Evolutionary conservation across 2,329 filamentous ascomycete species (phyloP).

Genomic region (Cephalotrichum gorgonifer): DNA sequence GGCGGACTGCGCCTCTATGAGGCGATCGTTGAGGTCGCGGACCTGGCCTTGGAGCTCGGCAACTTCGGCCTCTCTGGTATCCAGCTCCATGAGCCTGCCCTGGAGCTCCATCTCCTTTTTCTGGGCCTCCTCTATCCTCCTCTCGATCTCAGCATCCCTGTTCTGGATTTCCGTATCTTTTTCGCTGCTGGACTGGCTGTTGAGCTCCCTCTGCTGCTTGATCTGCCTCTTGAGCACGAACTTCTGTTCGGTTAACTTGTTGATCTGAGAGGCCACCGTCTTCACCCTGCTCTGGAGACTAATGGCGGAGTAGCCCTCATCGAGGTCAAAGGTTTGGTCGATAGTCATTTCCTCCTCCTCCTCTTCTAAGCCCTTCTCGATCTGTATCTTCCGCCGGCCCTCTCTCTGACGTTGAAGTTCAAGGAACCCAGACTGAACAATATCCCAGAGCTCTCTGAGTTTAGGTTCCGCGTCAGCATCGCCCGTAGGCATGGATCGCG

Average conservation of each 20-base stretch:
- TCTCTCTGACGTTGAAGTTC: slow-evolving; percentile 43
- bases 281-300: slow-evolving; percentile 74
- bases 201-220: slow-evolving; percentile 88
- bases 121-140: slow-evolving; percentile 22
- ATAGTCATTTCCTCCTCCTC: slow-evolving; percentile 54
- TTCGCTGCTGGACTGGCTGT: slow-evolving; percentile 71
- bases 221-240: slow-evolving; percentile 83
- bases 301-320: slow-evolving; percentile 58
- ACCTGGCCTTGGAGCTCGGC: slow-evolving; percentile 10
- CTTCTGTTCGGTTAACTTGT: slow-evolving; percentile 75
- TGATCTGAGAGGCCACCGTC: slow-evolving; percentile 67
- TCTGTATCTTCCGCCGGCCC: slow-evolving; percentile 39
- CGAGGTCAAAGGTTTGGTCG: slow-evolving; percentile 46
- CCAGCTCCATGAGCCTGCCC: slow-evolving; percentile 20
- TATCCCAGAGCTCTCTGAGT: slow-evolving; percentile 46
- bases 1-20: slow-evolving; percentile 1
- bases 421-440: slow-evolving; percentile 39
- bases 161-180: slow-evolving; percentile 54
- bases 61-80: slow-evolving; percentile 34
- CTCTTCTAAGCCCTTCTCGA: slow-evolving; percentile 45
- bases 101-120: slow-evolving; percentile 35
- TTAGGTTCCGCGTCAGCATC: slow-evolving; percentile 46
- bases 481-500: slow-evolving; percentile 21
- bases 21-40: slow-evolving; percentile 1
- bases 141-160: slow-evolving; percentile 46